Base-by-base conservation (phyloP, 495 filamentous ascomycete genomes). In the Podospora pseudocomata region DNA sequence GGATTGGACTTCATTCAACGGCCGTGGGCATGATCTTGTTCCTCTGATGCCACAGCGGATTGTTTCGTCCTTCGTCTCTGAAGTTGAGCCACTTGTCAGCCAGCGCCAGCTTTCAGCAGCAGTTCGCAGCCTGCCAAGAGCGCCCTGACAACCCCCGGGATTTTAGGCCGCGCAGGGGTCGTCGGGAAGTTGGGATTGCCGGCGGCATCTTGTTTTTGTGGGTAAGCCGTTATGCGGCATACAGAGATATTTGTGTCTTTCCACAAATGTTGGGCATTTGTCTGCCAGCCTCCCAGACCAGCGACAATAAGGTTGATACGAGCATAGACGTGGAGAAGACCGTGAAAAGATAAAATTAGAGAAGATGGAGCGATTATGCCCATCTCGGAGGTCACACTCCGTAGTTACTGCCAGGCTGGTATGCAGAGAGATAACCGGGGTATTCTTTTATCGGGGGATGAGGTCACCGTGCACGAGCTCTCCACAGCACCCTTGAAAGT, bases 401-500 rank as follows among this genome's bases (percentile, higher is more conserved):
- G 7, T 5, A 5, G 4, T 5, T 32, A 32, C 7, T 32, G 30
- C 4, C 56, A 26, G 9, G 6, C 18, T 13, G 39, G 2, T 49
- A 49, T 49, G 39, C 39, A 49, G 23, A 23, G 23, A 23, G 13
- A 13, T 49, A 2, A 13, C 39, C 3, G 0, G 9, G 9, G 5
- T 60, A 68, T 68, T 63, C 54, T 19, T 61, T 1, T 66, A 70
- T 65, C 65, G 65, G 23, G 30, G 19, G 32, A 69, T 67, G 61
- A 74, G 65, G 67, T 70, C 59, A 72, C 71, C 26, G 26, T 60
- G 32, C 67, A 19, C 63, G 59, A 61, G 63, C 65, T 59, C 19
- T 32, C 26, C 16, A 28, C 26, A 18, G 64, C 23, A 26, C n/a
- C 44, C 18, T 30, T 44, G 39, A 49, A 49, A 49, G 39, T 49